Evolutionary conservation across 495 filamentous ascomycete species (phyloP).

Genomic region (Xylaria longipes): DNA sequence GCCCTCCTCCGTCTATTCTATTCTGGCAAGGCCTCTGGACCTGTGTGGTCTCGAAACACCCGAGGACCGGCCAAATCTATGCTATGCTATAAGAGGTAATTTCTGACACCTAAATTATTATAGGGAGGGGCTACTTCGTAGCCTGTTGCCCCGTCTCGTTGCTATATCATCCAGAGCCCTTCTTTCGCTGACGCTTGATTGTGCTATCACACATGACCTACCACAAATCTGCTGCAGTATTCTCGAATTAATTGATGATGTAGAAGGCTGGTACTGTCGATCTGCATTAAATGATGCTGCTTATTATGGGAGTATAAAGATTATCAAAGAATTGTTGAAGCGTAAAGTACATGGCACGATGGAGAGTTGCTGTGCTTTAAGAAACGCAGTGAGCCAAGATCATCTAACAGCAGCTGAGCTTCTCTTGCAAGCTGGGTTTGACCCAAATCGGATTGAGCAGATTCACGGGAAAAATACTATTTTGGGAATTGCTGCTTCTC

Average conservation of each 20-base stretch:
- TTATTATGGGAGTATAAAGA: neutral
- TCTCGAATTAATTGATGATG: neutral
- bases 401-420: neutral
- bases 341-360: neutral
- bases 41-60: neutral
- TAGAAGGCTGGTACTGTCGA: neutral
- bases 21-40: neutral
- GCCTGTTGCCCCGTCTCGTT: neutral
- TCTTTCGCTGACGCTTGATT: neutral
- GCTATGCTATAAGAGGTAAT: neutral
- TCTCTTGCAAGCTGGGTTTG: conserved; percentile 2
- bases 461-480: neutral
- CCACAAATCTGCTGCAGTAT: neutral
- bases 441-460: neutral
- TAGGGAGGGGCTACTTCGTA: neutral
- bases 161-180: neutral
- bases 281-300: neutral
- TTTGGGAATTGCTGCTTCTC: neutral
- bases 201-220: neutral
- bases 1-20: neutral
- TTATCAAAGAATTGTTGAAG: neutral
- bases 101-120: neutral
- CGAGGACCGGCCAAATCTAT: neutral
- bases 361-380: neutral
- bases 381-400: neutral